Base-by-base conservation (phyloP, 768 basidiomycete species). In the Flagelloscypha sp. region DNA sequence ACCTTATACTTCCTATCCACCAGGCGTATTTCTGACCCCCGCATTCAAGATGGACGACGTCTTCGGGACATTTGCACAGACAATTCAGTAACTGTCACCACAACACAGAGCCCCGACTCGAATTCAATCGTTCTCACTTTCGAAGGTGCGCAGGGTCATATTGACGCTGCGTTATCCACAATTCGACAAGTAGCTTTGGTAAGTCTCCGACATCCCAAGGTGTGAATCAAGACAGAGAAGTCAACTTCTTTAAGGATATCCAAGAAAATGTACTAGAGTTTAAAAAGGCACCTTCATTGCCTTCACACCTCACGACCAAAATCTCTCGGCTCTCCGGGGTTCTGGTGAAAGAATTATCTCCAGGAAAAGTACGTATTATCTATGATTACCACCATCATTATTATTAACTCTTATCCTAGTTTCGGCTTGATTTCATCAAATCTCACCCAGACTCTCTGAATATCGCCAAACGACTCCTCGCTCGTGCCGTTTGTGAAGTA, bases 321-420 rank as follows among this genome's bases (percentile, higher is more conserved):
- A 73, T 87, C 40, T 87, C 85, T n/a, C 75, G 79, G 35, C 38
- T 73, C 13, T 66, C 80, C 6, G 75, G 74, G 28, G 83, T 78
- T 4, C 76, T 78, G 43, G 53, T 76, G 4, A 77, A 83, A 49
- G 67, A 65, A 39, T 47, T 63, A 18, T 67, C 65, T 27, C 56
- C 60, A 35, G 68, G 70, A 40, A 62, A 65, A 56, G 79, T 75
- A 43, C 40, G 54, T 27, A 27, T 33, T 28, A 24, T 36, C 30
- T 34, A 2, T 18, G 9, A 3, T 20, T 27, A 11, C 33, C 15
- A n/a, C 17, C 22, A 9, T 31, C 10, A 22, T 17, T n/a, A 7
- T 35, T 7, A 30, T 39, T 41, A 34, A 43, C 16, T 27, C 13
- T 27, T 18, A 28, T 21, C 27, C 23, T 39, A 84, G 81, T 52